Base-by-base conservation (phyloP, 2,329 filamentous ascomycete genomes). In the Aureobasidium sp. region DNA sequence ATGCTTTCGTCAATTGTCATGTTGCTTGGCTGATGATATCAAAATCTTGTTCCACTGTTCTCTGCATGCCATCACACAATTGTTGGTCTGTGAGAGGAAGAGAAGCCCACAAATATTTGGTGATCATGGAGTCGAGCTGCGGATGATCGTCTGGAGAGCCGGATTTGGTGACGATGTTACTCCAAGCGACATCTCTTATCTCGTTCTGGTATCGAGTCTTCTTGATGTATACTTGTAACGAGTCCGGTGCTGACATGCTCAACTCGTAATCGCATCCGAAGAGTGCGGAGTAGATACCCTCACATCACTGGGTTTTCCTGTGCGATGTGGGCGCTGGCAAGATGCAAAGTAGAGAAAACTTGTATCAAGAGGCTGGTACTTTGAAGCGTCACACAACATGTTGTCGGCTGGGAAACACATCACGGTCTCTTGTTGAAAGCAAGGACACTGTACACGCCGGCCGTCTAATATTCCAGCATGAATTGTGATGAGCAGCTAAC, bases 401-500 rank as follows among this genome's bases (percentile, higher is more conserved):
- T 27, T 45, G 42, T 47, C 44, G 41, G 34, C 41, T 34, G 30
- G 54, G 54, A 36, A 37, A 59, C 42, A 32, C 13, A 32, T 39
- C 7, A 34, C 5, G 27, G n/a, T 37, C 15, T 39, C 37, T 58
- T 10, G 41, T 58, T 37, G 9, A 16, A 59, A 39, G 44, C 42
- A 48, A 59, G 42, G 42, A 48, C 44, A 27, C 21, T 13, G 11
- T 39, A 34, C 44, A 48, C 54, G 30, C n/a, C 16, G 21, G 32
- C 27, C 37, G 27, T n/a, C 54, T 30, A 37, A 45, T 37, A 47
- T 47, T 37, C 42, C 44, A 44, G 21, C 41, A 34, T 10, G 53
- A 36, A 57, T 45, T 57, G 53, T 34, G 53, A 57, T 45, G 53
- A 57, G 53, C 53, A 36, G 25, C 53, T 57, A 57, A 57, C 53